These are phyloP conservation scores for Cryptococcus neoformans DNA, from an alignment of 1,284 basidiomycete genomes.

Conservation along the genomic window DNA sequence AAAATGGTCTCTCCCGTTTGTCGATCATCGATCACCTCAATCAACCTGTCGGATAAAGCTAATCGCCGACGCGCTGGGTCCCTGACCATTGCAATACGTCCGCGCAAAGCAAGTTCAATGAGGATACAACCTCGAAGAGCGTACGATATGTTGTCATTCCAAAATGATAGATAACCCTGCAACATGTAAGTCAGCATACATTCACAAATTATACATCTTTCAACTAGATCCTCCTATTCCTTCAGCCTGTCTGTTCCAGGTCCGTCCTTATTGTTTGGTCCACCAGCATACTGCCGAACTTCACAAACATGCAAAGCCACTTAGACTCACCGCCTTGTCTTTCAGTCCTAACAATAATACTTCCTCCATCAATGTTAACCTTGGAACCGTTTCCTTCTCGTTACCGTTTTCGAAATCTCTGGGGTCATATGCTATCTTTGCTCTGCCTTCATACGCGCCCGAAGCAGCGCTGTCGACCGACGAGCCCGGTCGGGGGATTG, in stretches of 20 bases:
- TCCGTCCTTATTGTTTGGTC: no score
- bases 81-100: conserved; percentile 81
- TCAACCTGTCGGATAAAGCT: conserved; percentile 74
- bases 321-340: conserved; percentile 71
- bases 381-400: conserved; percentile 73
- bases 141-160: conserved; percentile 98
- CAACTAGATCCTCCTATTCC: no score
- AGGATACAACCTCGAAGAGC: conserved; percentile 92
- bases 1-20: conserved; percentile 93
- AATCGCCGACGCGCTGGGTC: conserved; percentile 75
- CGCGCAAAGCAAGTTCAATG: conserved; percentile 84
- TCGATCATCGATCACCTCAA: conserved; percentile 86
- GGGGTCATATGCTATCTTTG: conserved; percentile 91
- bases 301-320: neutral
- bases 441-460: conserved; percentile 61
- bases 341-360: conserved; percentile 86
- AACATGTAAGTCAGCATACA: neutral
- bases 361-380: conserved; percentile 95
- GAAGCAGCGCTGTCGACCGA: conserved; percentile 16
- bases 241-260: no score
- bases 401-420: conserved; percentile 77
- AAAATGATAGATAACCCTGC: conserved; percentile 89
- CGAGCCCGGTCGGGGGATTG: conserved; percentile 15
- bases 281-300: neutral
- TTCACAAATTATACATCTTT: no score